These are phyloP conservation scores for Yamadazyma taylorii DNA, from an alignment of 1,139 yeast genomes.

Conservation along the genomic window DNA sequence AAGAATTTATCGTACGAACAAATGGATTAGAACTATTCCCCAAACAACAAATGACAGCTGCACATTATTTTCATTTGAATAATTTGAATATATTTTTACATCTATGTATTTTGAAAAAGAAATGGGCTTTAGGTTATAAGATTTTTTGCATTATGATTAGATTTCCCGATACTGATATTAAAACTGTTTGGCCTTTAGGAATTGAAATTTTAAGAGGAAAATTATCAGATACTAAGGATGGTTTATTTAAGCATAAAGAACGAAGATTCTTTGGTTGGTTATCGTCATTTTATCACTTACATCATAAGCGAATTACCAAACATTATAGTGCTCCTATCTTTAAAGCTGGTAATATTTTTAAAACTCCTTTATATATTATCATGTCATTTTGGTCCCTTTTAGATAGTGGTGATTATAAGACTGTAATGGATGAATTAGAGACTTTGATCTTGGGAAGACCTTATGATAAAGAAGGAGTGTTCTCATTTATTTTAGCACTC, in stretches of 20 bases:
- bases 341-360: constrained; percentile 38
- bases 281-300: constrained; percentile 25
- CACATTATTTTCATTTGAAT: constrained; percentile 27
- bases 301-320: constrained; percentile 11
- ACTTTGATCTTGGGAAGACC: constrained; percentile 48
- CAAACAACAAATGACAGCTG: background rate
- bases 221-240: constrained; percentile 4
- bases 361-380: constrained; percentile 39
- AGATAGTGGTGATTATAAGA: constrained; percentile 24
- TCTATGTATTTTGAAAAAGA: constrained; percentile 37
- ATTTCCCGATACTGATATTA: constrained; percentile 48
- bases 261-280: constrained; percentile 36
- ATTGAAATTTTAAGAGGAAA: constrained; percentile 31
- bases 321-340: constrained; percentile 35
- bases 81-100: constrained; percentile 37
- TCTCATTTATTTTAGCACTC: constrained; percentile 33
- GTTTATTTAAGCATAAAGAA: constrained; percentile 24
- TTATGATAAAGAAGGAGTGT: constrained; percentile 43
- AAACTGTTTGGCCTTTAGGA: constrained; percentile 62
- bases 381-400: constrained; percentile 38
- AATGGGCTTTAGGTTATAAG: constrained; percentile 58
- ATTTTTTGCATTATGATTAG: constrained; percentile 51
- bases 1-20: constrained; percentile 23
- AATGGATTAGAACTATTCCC: constrained; percentile 37
- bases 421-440: constrained; percentile 31